Base-by-base conservation (phyloP, 2,329 filamentous ascomycete genomes). In the Blastomyces gilchristii region DNA sequence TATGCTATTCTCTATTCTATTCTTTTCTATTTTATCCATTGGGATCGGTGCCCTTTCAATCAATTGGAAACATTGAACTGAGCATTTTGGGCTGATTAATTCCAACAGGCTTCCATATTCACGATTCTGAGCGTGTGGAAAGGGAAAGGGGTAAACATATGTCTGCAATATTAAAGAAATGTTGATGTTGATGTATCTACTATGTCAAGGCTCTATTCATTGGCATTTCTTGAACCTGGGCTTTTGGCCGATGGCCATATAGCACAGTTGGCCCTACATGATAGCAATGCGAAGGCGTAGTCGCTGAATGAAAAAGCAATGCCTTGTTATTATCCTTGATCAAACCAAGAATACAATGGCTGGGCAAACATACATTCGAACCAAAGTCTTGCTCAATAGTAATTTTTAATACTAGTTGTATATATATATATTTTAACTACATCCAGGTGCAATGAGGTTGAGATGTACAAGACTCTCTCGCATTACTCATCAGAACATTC, bases 71-170 rank as follows among this genome's bases (percentile, higher is more conserved):
- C 14, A 28, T 12, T 12, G 9, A 43, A 16, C 0, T 47, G 57
- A 8, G 28, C 31, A 14, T 45, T 31, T 62, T n/a, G 16, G 25
- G 60, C 67, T 71, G 41, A 71, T 49, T 0, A 25, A 22, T 8
- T 49, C 16, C 31, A 18, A 31, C 60, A 79, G 77, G 77, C 63
- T 81, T 65, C 79, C 79, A n/a, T 81, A 76, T 65, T 77, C 76
- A 22, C 71, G 78, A 34, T 80, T 79, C 63, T 79, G 71, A 67
- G 56, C 31, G 47, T 54, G 18, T 45, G 7, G 58, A 9, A 31
- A 31, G 43, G 41, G 39, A 50, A 39, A 31, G 16, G 22, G 22
- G 22, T 12, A 43, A 54, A 53, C 54, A 9, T 22, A 53, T n/a
- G 7, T 2, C 7, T 1, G 31, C 31, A 37, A 37, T n/a, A 41